phyloP scores from a whole-genome alignment of 345 rosid species.

The Eucalyptus sideroxylon region DNA sequence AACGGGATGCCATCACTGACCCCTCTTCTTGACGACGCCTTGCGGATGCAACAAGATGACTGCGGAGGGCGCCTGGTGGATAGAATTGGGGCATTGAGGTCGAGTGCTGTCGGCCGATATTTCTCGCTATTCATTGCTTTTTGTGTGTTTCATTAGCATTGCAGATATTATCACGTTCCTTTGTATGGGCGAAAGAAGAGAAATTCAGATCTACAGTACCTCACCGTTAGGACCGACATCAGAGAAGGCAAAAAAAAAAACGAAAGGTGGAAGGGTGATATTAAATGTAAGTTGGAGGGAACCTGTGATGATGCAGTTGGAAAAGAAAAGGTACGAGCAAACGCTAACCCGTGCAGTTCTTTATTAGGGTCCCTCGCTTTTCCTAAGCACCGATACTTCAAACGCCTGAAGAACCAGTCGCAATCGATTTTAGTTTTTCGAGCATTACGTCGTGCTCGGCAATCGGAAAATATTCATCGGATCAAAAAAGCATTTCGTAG shows the following conservation, averaged over 20 bases:
- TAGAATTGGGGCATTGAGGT: slow-evolving; percentile 64
- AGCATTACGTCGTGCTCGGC: neutral
- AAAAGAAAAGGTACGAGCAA: neutral
- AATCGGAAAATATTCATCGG: neutral
- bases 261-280: neutral
- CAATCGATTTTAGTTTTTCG: neutral
- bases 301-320: neutral
- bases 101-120: slow-evolving; percentile 31
- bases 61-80: slow-evolving; percentile 40
- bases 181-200: neutral
- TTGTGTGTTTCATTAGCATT: neutral
- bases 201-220: neutral
- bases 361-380: neutral
- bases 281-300: neutral
- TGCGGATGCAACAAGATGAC: neutral
- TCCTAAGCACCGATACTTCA: neutral
- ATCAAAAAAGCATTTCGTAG: neutral
- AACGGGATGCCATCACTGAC: slow-evolving; percentile 44
- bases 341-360: neutral
- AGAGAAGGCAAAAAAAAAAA: neutral
- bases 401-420: neutral
- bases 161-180: neutral
- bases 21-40: neutral
- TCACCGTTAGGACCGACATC: neutral
- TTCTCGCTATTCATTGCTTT: neutral